These are phyloP conservation scores for Dentipellis fragilis DNA, from an alignment of 768 basidiomycete genomes.

Conservation along the genomic window DNA sequence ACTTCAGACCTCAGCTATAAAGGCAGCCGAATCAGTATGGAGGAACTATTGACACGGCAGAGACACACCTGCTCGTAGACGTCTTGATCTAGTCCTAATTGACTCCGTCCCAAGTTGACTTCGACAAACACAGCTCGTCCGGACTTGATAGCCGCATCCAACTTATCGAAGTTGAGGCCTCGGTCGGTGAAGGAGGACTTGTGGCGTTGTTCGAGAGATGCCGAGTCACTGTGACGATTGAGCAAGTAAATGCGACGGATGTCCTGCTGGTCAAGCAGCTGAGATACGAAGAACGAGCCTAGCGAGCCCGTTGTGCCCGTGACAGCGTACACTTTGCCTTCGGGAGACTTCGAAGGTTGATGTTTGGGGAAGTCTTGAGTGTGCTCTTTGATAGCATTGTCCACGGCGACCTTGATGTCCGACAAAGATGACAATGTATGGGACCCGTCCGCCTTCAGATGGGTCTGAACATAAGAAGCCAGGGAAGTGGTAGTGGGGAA, in stretches of 20 bases:
- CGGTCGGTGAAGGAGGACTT: not conserved
- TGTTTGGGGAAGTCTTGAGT: not conserved
- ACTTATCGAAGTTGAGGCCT: not conserved
- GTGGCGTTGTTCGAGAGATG: not conserved
- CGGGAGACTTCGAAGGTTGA: not conserved
- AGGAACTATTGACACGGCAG: not conserved
- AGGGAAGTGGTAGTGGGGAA: not conserved
- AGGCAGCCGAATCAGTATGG: not conserved
- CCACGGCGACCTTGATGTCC: not conserved
- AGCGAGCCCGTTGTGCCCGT: not conserved
- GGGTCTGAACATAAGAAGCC: not conserved
- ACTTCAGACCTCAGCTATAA: conserved; percentile 2
- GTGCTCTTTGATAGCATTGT: not conserved
- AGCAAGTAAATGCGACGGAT: not conserved
- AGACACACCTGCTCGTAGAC: conserved; percentile 6
- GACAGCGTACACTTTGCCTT: not conserved
- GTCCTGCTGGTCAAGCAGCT: not conserved
- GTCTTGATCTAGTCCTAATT: conserved; percentile 2
- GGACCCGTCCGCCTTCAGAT: not conserved
- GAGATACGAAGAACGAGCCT: not conserved
- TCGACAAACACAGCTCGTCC: conserved; percentile 15
- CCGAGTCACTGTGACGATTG: not conserved
- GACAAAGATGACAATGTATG: not conserved
- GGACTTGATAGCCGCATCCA: not conserved
- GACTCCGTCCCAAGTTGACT: conserved; percentile 10